Evolutionary conservation across 2,329 filamentous ascomycete genomes (phyloP), one percentile per base, ranked within the genome.

Genomic region (Pseudocercospora ulei): DNA sequence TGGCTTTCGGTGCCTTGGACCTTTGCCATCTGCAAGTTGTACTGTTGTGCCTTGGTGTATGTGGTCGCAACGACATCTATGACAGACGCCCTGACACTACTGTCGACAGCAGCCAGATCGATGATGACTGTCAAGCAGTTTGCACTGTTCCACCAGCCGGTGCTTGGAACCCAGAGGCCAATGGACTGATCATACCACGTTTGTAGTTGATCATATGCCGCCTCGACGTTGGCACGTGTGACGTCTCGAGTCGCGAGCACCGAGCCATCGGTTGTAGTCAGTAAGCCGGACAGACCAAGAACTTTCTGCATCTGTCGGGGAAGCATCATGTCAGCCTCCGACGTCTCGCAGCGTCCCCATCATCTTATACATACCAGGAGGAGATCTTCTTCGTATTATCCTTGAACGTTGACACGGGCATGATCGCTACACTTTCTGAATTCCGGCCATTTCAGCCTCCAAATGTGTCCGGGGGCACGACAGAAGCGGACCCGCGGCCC

Each of bases 141-240:
- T 13, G 56, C 56, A 25, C 41, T 48, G 37, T 58, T 57, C 56
- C 56, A 58, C 56, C 56, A 56, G 20, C 49, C 51, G 9, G 55
- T 56, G 3, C 40, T 48, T 5, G 55, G 55, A 8, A 55, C 54
- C 54, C 54, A 59, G 1, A 60, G 43, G 4, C 57, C 56, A 9
- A 43, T 57, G 0, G 42, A 48, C 22, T 54, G 33, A 11, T 60
- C 53, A 39, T 60, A 60, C 51, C 52, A 59, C 28, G 46, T 34
- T 41, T 57, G 54, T 2, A 59, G 42, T 2, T 43, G 33, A 22
- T 38, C 35, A 34, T 53, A 57, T 9, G 47, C 48, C 19, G 45
- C 38, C 35, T 54, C 47, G 4, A 53, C 55, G 27, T 57, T 43
- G 4, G 37, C 20, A 3, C 38, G 19, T 2, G 50, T 52, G 13